Evolutionary conservation across 192 early-diverging fungal genomes (phyloP).

Genomic region (Coemansia sp.): DNA sequence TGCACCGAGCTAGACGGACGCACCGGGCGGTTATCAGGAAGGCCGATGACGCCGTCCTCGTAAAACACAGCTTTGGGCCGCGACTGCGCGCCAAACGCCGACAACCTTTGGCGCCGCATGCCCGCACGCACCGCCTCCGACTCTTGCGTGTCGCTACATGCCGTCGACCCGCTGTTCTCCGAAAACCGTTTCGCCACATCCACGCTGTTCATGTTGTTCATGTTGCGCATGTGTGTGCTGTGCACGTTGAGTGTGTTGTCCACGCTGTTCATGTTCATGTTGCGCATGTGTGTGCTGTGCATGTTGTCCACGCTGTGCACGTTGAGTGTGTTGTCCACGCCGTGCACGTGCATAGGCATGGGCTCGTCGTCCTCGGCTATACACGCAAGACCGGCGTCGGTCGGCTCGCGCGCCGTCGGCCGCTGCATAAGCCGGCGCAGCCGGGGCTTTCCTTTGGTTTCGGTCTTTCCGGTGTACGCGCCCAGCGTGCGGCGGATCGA

Average conservation of each 20-base stretch:
- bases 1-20: background rate
- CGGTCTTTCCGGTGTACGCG: conserved; percentile 30
- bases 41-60: conserved; percentile 12
- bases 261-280: background rate
- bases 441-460: conserved; percentile 24
- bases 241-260: background rate
- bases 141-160: conserved; percentile 30
- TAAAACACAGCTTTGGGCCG: conserved; percentile 21
- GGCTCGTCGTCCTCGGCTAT: conserved; percentile 50
- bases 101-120: conserved; percentile 1
- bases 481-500: conserved; percentile 32
- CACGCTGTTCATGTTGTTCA: background rate
- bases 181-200: conserved; percentile 38
- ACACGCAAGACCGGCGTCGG: conserved; percentile 18
- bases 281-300: background rate
- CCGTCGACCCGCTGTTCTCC: conserved; percentile 53
- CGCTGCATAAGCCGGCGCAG: conserved; percentile 36
- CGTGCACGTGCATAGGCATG: background rate
- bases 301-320: background rate
- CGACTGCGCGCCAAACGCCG: conserved; percentile 4
- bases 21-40: background rate
- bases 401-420: conserved; percentile 8
- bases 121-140: conserved; percentile 5
- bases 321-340: background rate
- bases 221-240: background rate